Conservation (phyloP, 768 basidiomycete species). For the Kwoniella sp. region DNA sequence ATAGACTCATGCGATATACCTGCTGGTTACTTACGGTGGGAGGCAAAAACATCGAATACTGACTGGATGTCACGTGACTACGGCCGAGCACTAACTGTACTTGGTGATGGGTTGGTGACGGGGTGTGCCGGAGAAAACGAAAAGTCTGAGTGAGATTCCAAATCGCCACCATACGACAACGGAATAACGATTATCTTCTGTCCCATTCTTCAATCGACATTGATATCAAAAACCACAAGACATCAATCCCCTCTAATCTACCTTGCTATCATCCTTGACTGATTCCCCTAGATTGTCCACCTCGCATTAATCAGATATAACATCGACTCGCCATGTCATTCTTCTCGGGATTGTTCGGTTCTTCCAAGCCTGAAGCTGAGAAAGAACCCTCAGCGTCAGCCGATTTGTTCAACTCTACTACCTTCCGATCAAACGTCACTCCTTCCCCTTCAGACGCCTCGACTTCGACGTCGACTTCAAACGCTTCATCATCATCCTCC, state of each 20-base stretch:
- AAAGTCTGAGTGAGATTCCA: neutral
- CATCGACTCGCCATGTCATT: slow-evolving; percentile 41
- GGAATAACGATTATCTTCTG: neutral
- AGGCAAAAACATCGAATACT: neutral
- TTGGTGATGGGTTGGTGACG: neutral
- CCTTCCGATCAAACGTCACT: slow-evolving; percentile 37
- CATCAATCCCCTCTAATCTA: neutral
- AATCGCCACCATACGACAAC: neutral
- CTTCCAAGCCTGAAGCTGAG: slow-evolving; percentile 18
- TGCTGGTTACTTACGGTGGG: no score
- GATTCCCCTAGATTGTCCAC: neutral
- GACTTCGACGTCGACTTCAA: slow-evolving; percentile 9
- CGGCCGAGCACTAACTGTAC: neutral
- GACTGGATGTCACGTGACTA: neutral
- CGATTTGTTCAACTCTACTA: slow-evolving; percentile 50
- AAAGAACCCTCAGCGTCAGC: slow-evolving; percentile 37
- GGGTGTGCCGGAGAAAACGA: slow-evolving; percentile 3
- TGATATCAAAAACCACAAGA: neutral
- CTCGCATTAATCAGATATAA: neutral
- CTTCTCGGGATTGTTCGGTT: slow-evolving; percentile 37
- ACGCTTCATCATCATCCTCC: slow-evolving; percentile 18
- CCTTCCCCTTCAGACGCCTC: slow-evolving; percentile 27
- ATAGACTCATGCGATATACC: no score
- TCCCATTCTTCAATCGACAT: neutral
- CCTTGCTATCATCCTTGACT: slow-evolving; percentile 10